phyloP scores from a whole-genome alignment of 1,284 basidiomycete genomes.

The Coniophora puteana region DNA sequence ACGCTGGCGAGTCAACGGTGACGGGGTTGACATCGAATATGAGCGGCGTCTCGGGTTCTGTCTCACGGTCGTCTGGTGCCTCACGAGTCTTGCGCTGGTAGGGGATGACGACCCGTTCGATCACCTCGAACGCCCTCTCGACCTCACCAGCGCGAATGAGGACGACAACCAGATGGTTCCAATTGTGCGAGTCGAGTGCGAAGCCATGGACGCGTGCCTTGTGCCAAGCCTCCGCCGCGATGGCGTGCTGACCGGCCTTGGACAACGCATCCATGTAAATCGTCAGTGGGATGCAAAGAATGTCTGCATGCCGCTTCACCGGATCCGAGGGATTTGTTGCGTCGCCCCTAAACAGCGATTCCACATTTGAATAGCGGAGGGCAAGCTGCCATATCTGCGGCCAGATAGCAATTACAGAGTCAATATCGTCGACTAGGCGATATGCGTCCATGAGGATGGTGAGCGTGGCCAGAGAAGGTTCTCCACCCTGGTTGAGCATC shows the following conservation, averaged over 20 bases:
- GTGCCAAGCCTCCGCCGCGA: conserved; percentile 71
- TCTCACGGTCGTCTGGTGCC: conserved; percentile 30
- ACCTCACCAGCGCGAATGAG: conserved; percentile 78
- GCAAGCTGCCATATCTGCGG: conserved; percentile 61
- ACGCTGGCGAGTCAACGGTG: conserved; percentile 19
- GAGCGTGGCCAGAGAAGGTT: conserved; percentile 58
- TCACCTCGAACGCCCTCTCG: conserved; percentile 78
- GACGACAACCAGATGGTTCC: conserved; percentile 82
- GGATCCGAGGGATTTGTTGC: conserved; percentile 9
- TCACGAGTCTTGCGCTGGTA: conserved; percentile 38
- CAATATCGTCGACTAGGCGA: conserved; percentile 56
- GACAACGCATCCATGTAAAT: conserved; percentile 83
- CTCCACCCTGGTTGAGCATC: conserved; percentile 51
- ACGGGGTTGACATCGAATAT: conserved; percentile 28
- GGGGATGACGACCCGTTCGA: conserved; percentile 78
- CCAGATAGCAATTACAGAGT: conserved; percentile 67
- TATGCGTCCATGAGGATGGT: conserved; percentile 76
- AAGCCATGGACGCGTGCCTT: conserved; percentile 67
- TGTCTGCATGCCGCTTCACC: conserved; percentile 40
- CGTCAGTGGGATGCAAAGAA: conserved; percentile 79
- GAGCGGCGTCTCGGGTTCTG: conserved; percentile 42
- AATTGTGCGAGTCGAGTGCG: conserved; percentile 87
- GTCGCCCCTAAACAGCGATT: conserved; percentile 27
- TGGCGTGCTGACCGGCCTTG: conserved; percentile 54
- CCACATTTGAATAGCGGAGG: conserved; percentile 34